These are phyloP conservation scores for Ophiostoma tasmaniense DNA, from an alignment of 2,329 filamentous ascomycete genomes.

Conservation along the genomic window DNA sequence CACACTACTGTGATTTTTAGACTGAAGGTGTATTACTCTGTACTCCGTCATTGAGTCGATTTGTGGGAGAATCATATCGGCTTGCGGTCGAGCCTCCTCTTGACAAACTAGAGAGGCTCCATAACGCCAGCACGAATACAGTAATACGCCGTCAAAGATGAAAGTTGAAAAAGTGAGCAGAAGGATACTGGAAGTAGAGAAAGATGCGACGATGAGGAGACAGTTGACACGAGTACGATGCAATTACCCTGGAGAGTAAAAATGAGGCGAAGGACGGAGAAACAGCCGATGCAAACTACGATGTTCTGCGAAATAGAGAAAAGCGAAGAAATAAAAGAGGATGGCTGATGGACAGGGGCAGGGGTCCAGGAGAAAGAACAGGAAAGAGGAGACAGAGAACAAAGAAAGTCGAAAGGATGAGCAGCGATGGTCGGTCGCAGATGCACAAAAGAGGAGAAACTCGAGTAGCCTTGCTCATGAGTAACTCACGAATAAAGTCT, in stretches of 20 bases:
- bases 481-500: too few relatives aligned
- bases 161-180: not conserved
- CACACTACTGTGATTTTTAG: not conserved
- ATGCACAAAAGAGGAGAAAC: not conserved
- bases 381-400: not conserved
- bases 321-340: not conserved
- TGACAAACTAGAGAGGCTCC: not conserved
- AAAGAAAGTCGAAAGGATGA: not conserved
- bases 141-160: not conserved
- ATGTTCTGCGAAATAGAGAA: not conserved
- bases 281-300: not conserved
- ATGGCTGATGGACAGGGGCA: not conserved
- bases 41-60: not conserved
- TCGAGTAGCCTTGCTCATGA: too few relatives aligned
- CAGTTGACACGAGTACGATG: not conserved
- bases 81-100: not conserved
- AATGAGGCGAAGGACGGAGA: not conserved
- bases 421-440: not conserved
- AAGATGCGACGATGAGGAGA: not conserved
- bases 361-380: not conserved
- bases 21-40: not conserved
- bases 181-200: not conserved
- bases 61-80: not conserved
- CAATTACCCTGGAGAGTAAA: too few relatives aligned
- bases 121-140: not conserved